A percentile compares a stretch with the other conserved stretches of the same genome.
Evolutionary conservation across 2,329 filamentous ascomycete species (phyloP).

Genomic region (Rhytidhysteron rufulum): DNA sequence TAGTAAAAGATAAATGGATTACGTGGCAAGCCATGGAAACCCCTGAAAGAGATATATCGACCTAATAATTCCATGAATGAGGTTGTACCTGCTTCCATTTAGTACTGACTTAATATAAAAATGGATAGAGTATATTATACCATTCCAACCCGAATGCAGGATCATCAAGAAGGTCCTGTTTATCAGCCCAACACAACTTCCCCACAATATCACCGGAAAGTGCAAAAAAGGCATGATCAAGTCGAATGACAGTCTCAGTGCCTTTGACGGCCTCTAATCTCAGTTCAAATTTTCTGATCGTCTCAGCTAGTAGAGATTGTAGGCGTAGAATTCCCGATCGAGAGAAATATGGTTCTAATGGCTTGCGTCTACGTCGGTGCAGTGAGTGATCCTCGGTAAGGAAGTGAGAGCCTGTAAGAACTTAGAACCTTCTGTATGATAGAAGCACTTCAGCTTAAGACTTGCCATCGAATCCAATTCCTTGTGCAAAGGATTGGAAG

Average conservation of each 20-base stretch:
- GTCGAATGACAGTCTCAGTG: not conserved
- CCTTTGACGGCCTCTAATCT: not conserved
- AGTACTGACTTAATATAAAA: too few species aligned
- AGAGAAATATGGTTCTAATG: constrained; percentile 17
- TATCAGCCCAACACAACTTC: not conserved
- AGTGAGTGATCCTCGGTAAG: constrained; percentile 12
- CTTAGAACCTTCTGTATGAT: too few species aligned
- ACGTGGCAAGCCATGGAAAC: not conserved
- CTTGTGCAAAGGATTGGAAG: not conserved
- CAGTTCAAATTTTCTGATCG: not conserved
- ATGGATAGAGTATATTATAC: too few species aligned
- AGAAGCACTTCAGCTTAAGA: too few species aligned
- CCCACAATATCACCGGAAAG: not conserved
- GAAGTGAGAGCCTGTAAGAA: not conserved
- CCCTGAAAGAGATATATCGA: not conserved
- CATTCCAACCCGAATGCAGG: too few species aligned
- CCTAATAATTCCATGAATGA: not conserved
- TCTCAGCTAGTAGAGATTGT: constrained; percentile 9
- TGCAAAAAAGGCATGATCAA: not conserved
- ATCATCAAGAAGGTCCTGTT: too few species aligned
- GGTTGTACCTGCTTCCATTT: not conserved
- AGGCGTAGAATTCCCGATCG: constrained; percentile 10
- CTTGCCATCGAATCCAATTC: not conserved
- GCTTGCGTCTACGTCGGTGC: constrained; percentile 11
- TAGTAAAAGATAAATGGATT: too few species aligned